A percentile compares a stretch with the other conserved stretches of the same genome.
Evolutionary conservation across 306 rosid species (phyloP).

Genomic region (Vicia faba): DNA sequence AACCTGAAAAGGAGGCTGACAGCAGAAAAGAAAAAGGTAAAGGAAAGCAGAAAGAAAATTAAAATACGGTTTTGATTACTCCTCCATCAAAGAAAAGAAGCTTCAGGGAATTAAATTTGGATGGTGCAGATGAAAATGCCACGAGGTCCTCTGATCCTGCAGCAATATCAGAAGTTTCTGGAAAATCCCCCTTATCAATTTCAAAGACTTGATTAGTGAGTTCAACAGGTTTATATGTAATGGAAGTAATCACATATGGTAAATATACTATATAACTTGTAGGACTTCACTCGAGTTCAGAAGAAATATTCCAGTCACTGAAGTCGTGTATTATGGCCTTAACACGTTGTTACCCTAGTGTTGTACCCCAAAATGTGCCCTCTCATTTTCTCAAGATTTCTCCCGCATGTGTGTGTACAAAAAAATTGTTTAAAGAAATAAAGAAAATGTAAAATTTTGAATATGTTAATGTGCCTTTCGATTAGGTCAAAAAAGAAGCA

Average conservation of each 20-base stretch:
- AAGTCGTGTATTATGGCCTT: slow-evolving; percentile 27
- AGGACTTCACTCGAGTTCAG: slow-evolving; percentile 39
- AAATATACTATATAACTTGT: slow-evolving; percentile 36
- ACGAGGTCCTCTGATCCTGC: slow-evolving; percentile 47
- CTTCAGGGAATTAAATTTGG: slow-evolving; percentile 53
- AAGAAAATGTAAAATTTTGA: no score
- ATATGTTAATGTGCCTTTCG: no score
- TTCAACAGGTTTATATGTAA: slow-evolving; percentile 29
- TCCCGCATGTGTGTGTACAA: no score
- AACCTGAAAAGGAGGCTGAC: slow-evolving; percentile 49
- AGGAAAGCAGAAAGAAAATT: slow-evolving; percentile 56
- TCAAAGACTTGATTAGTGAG: slow-evolving; percentile 41
- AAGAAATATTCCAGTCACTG: slow-evolving; percentile 11
- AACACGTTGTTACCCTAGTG: no score
- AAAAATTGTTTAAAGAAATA: no score
- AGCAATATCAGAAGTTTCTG: slow-evolving; percentile 42
- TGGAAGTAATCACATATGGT: slow-evolving; percentile 40
- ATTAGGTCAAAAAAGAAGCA: no score
- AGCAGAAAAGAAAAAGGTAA: slow-evolving; percentile 63
- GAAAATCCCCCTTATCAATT: slow-evolving; percentile 49
- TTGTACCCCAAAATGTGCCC: no score
- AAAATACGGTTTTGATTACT: slow-evolving; percentile 44
- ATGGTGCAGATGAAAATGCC: slow-evolving; percentile 50
- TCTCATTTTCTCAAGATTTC: no score
- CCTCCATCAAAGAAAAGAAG: slow-evolving; percentile 68